Base-by-base conservation (phyloP, 495 filamentous ascomycete species). In the Cercophora sp. region DNA sequence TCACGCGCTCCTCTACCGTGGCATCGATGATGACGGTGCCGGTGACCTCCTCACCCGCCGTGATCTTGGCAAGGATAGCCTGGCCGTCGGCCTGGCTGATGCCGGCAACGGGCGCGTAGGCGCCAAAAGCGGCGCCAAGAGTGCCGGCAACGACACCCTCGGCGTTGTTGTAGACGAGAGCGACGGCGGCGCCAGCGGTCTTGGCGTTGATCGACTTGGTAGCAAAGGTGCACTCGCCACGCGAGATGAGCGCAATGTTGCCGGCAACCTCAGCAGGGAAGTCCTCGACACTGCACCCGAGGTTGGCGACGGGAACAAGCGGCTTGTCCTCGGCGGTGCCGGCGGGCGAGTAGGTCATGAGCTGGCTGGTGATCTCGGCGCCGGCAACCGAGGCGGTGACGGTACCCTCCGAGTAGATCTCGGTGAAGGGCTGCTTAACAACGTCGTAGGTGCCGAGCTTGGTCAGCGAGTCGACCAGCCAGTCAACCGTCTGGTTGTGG, bases 121-220 rank as follows among this genome's bases (percentile, higher is more conserved):
- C 70, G 35, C 66, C 72, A 11, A 73, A 69, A 0, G 70, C 68
- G 4, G 53, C 70, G 42, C 80, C 81, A 2, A 89, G 71, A 11
- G 84, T 87, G 43, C 71, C 77, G 16, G 67, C 58, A 1, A 85
- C 54, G 15, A 58, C 25, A 3, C 83, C 85, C 0, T 64, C 64
- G 11, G 64, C 74, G 59, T 87, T 86, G 70, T 88, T 87, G 66
- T 87, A 88, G 48, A 87, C 72, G 57, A 88, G 60, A 0, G 74
- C 70, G 0, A 70, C 86, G 11, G 66, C 59, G 8, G 86, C 85
- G 26, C 83, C 76, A 18, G 84, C 81, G 1, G 66, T 63, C n/a
- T 77, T 78, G 5, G 85, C 85, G 5, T 78, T 64, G 5, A 72
- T 67, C 13, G 82, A 72, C 67, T 89, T 88, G 9, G 76, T 53